Percentiles rank a stretch among this genome's conserved stretches.
These are phyloP conservation scores for Albizia julibrissin DNA, from an alignment of 306 rosid genomes.

Conservation along the genomic window DNA sequence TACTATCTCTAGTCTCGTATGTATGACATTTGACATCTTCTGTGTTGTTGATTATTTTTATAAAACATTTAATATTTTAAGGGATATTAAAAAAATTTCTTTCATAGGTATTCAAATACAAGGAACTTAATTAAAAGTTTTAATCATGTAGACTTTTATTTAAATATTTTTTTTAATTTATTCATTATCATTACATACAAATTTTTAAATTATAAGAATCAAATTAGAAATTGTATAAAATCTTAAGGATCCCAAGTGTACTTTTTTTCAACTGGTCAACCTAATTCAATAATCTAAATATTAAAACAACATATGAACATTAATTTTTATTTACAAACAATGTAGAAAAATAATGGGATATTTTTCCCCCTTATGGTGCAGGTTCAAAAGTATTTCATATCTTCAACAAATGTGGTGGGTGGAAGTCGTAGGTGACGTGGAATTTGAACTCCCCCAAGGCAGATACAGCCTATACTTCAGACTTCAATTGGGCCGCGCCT, in stretches of 20 bases:
- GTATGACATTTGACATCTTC: too few species aligned
- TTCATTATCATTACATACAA: neutral
- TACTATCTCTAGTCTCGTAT: too few species aligned
- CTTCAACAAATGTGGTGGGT: slow-evolving; percentile 95
- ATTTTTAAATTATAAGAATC: too few species aligned
- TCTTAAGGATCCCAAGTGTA: too few species aligned
- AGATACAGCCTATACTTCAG: slow-evolving; percentile 61
- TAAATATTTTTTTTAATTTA: too few species aligned
- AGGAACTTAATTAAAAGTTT: too few species aligned
- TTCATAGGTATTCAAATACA: too few species aligned
- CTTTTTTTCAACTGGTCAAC: neutral
- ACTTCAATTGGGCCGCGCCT: slow-evolving; percentile 70
- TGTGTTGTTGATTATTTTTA: too few species aligned
- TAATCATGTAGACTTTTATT: too few species aligned
- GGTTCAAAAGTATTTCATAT: slow-evolving; percentile 74
- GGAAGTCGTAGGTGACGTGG: slow-evolving; percentile 72
- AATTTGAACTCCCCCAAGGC: slow-evolving; percentile 74
- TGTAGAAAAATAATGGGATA: neutral
- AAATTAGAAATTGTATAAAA: neutral
- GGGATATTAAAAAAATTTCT: too few species aligned
- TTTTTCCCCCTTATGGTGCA: slow-evolving; percentile 1
- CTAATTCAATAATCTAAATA: neutral
- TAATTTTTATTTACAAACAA: neutral
- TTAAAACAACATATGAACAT: neutral
- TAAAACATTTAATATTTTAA: too few species aligned